A percentile compares a stretch with the other conserved stretches of the same genome.
These are phyloP conservation scores for Tubosaeta sp. DNA, from an alignment of 768 basidiomycete genomes.

Conservation along the genomic window DNA sequence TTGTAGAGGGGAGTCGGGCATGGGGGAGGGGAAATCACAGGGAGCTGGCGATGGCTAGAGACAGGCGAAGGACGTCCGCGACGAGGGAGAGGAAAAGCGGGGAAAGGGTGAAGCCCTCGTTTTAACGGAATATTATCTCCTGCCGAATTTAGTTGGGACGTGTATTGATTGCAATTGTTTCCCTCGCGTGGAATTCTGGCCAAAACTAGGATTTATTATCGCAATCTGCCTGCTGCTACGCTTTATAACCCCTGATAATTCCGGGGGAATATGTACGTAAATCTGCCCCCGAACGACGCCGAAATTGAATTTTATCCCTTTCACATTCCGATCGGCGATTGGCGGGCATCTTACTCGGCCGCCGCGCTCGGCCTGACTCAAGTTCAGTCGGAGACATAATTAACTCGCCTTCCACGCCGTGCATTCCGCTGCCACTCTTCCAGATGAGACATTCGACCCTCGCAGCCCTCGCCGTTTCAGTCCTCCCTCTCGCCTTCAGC, in stretches of 20 bases:
- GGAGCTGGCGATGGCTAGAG: conserved; percentile 18
- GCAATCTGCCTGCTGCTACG: conserved; percentile 47
- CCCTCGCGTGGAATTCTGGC: conserved; percentile 59
- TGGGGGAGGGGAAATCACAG: conserved; percentile 23
- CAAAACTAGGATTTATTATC: conserved; percentile 58
- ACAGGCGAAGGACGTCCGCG: conserved; percentile 28
- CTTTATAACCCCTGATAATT: conserved; percentile 53
- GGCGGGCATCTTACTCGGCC: conserved; percentile 24
- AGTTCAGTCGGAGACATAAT: conserved; percentile 34
- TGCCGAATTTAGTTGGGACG: conserved; percentile 67
- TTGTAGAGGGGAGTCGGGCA: conserved; percentile 61
- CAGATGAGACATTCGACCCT: conserved; percentile 17
- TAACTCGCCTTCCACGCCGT: conserved; percentile 19
- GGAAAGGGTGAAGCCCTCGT: conserved; percentile 61
- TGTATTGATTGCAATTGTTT: conserved; percentile 58
- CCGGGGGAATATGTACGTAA: conserved; percentile 61
- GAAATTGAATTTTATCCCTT: conserved; percentile 32
- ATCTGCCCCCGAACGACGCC: conserved; percentile 28
- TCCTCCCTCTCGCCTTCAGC: conserved; percentile 17
- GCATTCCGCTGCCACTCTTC: not conserved
- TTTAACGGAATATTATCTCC: conserved; percentile 71
- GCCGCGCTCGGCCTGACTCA: conserved; percentile 24
- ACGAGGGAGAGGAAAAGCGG: conserved; percentile 52
- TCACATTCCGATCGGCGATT: conserved; percentile 26
- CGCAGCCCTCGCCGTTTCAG: conserved; percentile 15